These are phyloP conservation scores for Solanum microdontum DNA, from an alignment of 257 asterid species.

Conservation along the genomic window DNA sequence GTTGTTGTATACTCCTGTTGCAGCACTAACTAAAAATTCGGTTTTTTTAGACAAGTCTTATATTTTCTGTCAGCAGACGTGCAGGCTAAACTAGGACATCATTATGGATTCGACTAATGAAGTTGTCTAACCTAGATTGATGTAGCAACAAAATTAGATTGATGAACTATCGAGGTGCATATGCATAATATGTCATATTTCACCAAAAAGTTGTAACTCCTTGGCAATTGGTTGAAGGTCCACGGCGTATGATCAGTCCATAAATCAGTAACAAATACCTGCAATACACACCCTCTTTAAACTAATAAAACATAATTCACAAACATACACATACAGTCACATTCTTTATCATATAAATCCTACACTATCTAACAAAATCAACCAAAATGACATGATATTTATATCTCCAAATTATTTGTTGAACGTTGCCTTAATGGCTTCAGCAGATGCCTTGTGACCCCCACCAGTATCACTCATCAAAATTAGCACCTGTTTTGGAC, in stretches of 20 bases:
- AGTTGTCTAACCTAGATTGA: conserved; percentile 42
- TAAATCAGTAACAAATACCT: conserved; percentile 80
- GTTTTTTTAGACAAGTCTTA: not conserved
- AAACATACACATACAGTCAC: not conserved
- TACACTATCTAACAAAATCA: not conserved
- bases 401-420: conserved; percentile 66
- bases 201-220: conserved; percentile 88
- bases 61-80: not conserved
- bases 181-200: conserved; percentile 84
- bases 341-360: not conserved
- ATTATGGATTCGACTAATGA: not conserved
- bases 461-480: conserved; percentile 99
- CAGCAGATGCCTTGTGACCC: conserved; percentile 96
- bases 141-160: conserved; percentile 88
- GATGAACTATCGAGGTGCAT: conserved; percentile 82
- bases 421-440: conserved; percentile 86
- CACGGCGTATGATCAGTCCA: conserved; percentile 94
- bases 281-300: conserved; percentile 16
- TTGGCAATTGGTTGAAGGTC: conserved; percentile 93
- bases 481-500: conserved; percentile 66
- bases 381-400: conserved; percentile 47
- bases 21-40: too few species aligned
- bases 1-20: not conserved
- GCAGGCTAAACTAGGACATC: too few species aligned
- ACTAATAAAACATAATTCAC: not conserved